Evolutionary conservation across 345 rosid species (phyloP), one percentile per base, ranked within the genome.

Genomic region (Eucalyptus curtisii): DNA sequence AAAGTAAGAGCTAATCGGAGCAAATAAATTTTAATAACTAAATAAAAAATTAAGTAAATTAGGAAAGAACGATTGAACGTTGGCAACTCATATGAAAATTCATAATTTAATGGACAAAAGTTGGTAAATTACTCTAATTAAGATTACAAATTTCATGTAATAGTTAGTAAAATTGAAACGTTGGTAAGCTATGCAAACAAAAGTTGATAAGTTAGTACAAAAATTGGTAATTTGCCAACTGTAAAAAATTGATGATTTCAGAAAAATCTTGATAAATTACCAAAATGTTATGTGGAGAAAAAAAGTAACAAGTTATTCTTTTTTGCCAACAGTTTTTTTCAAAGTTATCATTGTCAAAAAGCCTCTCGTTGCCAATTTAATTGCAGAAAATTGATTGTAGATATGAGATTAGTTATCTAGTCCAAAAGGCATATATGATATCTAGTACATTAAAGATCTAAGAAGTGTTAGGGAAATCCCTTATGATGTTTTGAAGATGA

Each of bases 351-450:
- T 0, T 20, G 59, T 53, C 27, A 8, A 53, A 53, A 57, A 57
- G 7, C n/a, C n/a, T 59, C 15, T 25, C 13, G 14, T 59, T 59
- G 66, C 66, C 66, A 59, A 5, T 57, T 24, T 59, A 59, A 59
- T 11, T 59, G n/a, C 0, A 5, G 33, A 30, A 27, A 3, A 61
- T 61, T 61, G 1, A 61, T 0, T 4, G 33, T 61, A 6, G 8
- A 30, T 61, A 30, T 61, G 33, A 61, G 33, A 61, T 6, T 61
- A 61, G 2, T 61, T 61, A 61, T 61, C 33, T 61, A 61, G 33
- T 61, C 33, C 33, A 61, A 61, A 61, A 61, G n/a, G 64, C 68
- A 61, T 30, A 6, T 30, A 13, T 1, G 31, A 30, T 4, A 27
- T 61, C 33, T 0, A 13, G 68, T 13, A 30, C 31, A 61, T 61